Conservation (phyloP, 2,329 filamentous ascomycete genomes). For the Lachnellula cervina region DNA sequence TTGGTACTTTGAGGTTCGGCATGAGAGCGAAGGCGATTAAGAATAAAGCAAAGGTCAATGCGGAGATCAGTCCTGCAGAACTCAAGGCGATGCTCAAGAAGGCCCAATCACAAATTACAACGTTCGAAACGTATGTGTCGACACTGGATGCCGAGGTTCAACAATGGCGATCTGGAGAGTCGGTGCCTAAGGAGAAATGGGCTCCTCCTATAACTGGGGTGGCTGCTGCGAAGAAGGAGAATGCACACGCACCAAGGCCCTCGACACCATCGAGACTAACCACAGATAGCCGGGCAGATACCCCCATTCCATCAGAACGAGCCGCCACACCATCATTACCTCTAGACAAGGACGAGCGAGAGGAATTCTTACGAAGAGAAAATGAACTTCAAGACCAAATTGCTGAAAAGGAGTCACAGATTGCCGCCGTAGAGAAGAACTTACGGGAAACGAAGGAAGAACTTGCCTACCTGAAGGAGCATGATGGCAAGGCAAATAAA, state of each 20-base stretch:
- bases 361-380: slow-evolving; percentile 90
- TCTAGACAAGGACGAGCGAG: slow-evolving; percentile 92
- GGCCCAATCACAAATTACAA: slow-evolving; percentile 82
- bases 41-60: slow-evolving; percentile 99
- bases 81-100: slow-evolving; percentile 91
- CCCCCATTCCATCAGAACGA: slow-evolving; percentile 67
- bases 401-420: slow-evolving; percentile 82
- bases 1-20: slow-evolving; percentile 89
- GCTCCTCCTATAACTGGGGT: slow-evolving; percentile 59
- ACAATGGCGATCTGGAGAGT: slow-evolving; percentile 81
- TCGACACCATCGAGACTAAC: slow-evolving; percentile 56
- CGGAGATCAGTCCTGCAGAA: slow-evolving; percentile 91
- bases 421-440: slow-evolving; percentile 73
- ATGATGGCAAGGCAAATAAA: slow-evolving; percentile 74
- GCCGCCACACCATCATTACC: slow-evolving; percentile 82
- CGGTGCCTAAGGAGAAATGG: slow-evolving; percentile 87
- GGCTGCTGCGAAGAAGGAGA: slow-evolving; percentile 44
- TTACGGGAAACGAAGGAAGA: slow-evolving; percentile 83
- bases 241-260: slow-evolving; percentile 42
- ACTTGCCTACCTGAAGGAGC: slow-evolving; percentile 77
- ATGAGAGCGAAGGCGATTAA: slow-evolving; percentile 97
- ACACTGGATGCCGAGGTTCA: slow-evolving; percentile 80
- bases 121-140: slow-evolving; percentile 81
- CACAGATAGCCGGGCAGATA: slow-evolving; percentile 57
- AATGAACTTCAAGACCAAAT: slow-evolving; percentile 97